Evolutionary conservation across 2,329 filamentous ascomycete species (phyloP).

Genomic region (Albifimbria verrucaria): DNA sequence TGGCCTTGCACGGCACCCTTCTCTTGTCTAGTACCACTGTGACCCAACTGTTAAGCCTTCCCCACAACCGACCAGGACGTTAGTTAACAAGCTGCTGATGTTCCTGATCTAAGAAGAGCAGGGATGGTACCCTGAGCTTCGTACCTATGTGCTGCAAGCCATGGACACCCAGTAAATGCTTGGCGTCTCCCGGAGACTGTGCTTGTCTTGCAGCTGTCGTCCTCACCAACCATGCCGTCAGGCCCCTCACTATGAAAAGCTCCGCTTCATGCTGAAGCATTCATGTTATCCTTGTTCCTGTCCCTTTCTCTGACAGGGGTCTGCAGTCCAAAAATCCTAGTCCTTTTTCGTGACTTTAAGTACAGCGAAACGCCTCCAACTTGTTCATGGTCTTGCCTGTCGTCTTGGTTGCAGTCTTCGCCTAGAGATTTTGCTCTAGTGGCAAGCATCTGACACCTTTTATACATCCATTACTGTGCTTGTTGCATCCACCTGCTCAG

Average conservation of each 20-base stretch:
- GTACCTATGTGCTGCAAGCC: background rate
- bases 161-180: background rate
- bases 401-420: background rate
- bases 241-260: background rate
- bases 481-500: background rate
- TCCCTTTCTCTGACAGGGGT: background rate
- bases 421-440: background rate
- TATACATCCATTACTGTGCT: background rate
- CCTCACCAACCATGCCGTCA: background rate
- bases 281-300: background rate
- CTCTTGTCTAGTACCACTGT: too few species aligned
- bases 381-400: background rate
- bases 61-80: background rate
- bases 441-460: background rate
- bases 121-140: background rate
- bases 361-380: background rate
- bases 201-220: background rate
- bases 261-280: background rate
- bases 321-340: background rate
- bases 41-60: too few species aligned
- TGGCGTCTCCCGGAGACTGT: background rate
- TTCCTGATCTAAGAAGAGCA: background rate
- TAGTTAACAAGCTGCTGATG: background rate
- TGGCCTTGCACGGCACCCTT: too few species aligned
- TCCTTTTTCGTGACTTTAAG: background rate